Base-by-base conservation (phyloP, 2,329 filamentous ascomycete genomes). In the Fusarium agapanthi region DNA sequence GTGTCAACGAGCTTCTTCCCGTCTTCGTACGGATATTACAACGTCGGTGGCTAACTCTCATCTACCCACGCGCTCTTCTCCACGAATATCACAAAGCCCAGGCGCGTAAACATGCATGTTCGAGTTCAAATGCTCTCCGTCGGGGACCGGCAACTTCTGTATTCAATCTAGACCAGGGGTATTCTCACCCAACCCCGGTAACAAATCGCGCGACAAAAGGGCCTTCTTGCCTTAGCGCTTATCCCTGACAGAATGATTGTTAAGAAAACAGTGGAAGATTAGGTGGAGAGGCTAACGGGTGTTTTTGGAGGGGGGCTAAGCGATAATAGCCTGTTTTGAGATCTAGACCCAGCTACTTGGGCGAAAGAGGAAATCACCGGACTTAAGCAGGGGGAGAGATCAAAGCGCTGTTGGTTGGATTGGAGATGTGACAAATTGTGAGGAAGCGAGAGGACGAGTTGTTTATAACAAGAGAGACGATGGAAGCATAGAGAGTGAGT, bases 311-410 rank as follows among this genome's bases (percentile, higher is more conserved):
- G 11, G 20, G 16, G 4, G n/a, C 8, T 34, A 24, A 44, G 50
- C 40, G 34, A 37, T 26, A 54, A 65, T 26, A 60, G 37, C 37
- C 41, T 60, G 43, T 41, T 45, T 64, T 45, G 34, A 22, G 69
- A 61, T 72, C 69, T 72, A 72, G 69, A 63, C 70, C 51, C 41
- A 57, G 26, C 22, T 26, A 24, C 28, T 59, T 65, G 54, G 51
- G 30, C 71, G 28, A 69, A 73, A 62, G 10, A 47, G 71, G 71
- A 65, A 74, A 61, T 74, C 63, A 61, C 71, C 71, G 71, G 71
- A 61, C 41, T 56, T 55, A 48, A 53, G 50, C 48, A 68, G 55
- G 53, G 50, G 55, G 50, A 48, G 28, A 28, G 47, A 20, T 6
- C 0, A 6, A 34, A 41, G 38, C 28, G 40, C 16, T 56, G 30